Base-by-base conservation (phyloP, 2,329 filamentous ascomycete genomes). In the Sporothrix dimorphospora region DNA sequence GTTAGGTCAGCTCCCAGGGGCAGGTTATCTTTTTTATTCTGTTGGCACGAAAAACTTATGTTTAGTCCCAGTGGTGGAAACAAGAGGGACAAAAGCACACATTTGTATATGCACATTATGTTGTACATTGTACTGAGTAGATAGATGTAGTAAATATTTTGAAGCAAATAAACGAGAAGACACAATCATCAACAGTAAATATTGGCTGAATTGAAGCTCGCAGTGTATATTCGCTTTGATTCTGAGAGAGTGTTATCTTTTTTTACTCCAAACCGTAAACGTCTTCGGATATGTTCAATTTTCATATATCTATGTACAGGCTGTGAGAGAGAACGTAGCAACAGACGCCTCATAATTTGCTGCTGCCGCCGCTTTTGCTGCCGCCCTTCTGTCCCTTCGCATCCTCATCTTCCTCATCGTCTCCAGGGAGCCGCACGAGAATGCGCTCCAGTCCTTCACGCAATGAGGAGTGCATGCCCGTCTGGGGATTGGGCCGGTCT, bases 401-500 rank as follows among this genome's bases (percentile, higher is more conserved):
- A 14, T 21, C 21, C n/a, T 55, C 34, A 19, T 57, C 65, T 7
- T 45, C 72, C 1, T 72, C 69, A 3, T 69, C 72, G 30, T 75
- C 75, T 4, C 72, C 73, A 1, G 73, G 69, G 1, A 70, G 69
- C 24, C 19, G 34, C 1, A 85, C 81, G 47, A 86, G 76, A 76
- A 92, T 81, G 74, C 83, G 87, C 79, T 88, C 83, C 71, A 93
- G 81, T 1, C 89, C 90, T 47, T 79, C 78, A 34, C 88, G 89
- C 78, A 94, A 81, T 68, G 81, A 82, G 8, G 82, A 78, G 61
- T 83, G 85, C 88, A 96, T 93, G 7, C 91, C 92, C 1, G 53
- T 70, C 30, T 85, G 82, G 38, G 83, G 81, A 30, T 85, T 87
- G n/a, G 93, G 92, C 73, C 90, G 87, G 75, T 91, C 89, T 19